Base-by-base conservation (phyloP, 495 filamentous ascomycete genomes). In the Aeminium ludgeri region DNA sequence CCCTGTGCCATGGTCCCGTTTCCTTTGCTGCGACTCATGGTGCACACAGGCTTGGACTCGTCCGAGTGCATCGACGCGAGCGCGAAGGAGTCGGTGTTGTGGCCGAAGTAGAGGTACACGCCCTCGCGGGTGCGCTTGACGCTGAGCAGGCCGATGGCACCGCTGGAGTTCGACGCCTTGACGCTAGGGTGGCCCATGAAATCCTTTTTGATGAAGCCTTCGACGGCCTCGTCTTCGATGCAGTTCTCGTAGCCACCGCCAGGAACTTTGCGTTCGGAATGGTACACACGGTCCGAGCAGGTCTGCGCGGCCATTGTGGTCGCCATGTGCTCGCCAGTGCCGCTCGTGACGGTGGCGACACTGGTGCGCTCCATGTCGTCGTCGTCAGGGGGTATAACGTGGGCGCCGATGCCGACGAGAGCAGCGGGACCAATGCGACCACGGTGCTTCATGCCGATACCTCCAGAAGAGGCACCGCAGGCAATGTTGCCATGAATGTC, bases 401-500 rank as follows among this genome's bases (percentile, higher is more conserved):
- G 74, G 12, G 86, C 86, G 31, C 89, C 89, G 38, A 97, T 70
- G 10, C 87, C 87, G 16, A 95, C 80, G 10, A 97, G 65, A 6
- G 89, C 89, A 17, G 89, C 89, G 27, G 89, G 89, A 2, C 89
- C 89, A 51, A 92, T 68, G 32, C 89, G 76, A 18, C 89, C 89
- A 34, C 73, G 69, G 59, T 89, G 85, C 52, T 97, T 97, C 86
- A 97, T 93, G 12, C 91, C 91, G 48, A 96, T 96, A 6, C 89
- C 89, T n/a, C 89, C 89, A 34, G 89, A 97, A 6, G 89, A 96
- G 2, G 91, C 92, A n/a, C 82, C 89, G 7, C 87, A 89, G 4
- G 89, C 91, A 54, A 97, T 93, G 35, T 80, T 78, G 15, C 89
- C 89, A 30, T 66, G 73, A 17, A 64, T 63, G 51, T 97, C 89